These are phyloP conservation scores for Yamadazyma diddensiae DNA, from an alignment of 1,139 yeast species.

Conservation along the genomic window DNA sequence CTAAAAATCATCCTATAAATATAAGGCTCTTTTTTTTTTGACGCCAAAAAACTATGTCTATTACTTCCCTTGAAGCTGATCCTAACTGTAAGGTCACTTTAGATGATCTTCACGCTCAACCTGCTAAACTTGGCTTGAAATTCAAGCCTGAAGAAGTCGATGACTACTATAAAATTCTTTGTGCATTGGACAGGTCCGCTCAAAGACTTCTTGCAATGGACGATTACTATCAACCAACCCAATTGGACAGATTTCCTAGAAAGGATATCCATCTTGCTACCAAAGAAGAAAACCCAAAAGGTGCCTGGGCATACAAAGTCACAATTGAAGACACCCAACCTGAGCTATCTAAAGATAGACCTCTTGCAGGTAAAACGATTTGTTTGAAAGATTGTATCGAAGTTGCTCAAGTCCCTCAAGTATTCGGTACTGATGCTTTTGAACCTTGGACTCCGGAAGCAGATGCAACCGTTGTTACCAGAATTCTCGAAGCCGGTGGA, in stretches of 20 bases:
- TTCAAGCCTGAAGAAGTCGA: slow-evolving; percentile 23
- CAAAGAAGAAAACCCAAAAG: slow-evolving; percentile 21
- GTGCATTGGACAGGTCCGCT: slow-evolving; percentile 31
- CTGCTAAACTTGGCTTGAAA: slow-evolving; percentile 23
- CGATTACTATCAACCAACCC: slow-evolving; percentile 21
- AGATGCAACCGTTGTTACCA: slow-evolving; percentile 16
- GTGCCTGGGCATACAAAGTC: slow-evolving; percentile 37
- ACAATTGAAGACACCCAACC: slow-evolving; percentile 27
- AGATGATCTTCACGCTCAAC: slow-evolving; percentile 23
- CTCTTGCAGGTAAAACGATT: slow-evolving; percentile 25
- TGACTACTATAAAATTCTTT: slow-evolving; percentile 25
- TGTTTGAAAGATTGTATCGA: slow-evolving; percentile 18
- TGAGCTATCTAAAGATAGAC: slow-evolving; percentile 11
- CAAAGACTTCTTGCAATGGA: slow-evolving; percentile 23
- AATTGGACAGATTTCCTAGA: slow-evolving; percentile 29
- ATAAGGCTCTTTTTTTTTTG: too few relatives aligned
- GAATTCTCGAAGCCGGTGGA: slow-evolving; percentile 15
- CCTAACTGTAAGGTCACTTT: slow-evolving; percentile 22
- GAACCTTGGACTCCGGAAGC: slow-evolving; percentile 13
- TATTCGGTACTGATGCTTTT: slow-evolving; percentile 14
- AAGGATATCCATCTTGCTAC: slow-evolving; percentile 20
- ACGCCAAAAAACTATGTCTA: slow-evolving; percentile 21
- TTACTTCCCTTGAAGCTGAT: slow-evolving; percentile 25
- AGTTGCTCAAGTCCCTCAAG: slow-evolving; percentile 15
- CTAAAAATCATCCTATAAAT: too few relatives aligned